A percentile compares a stretch with the other conserved stretches of the same genome.
These are phyloP conservation scores for Sugiyamaella grinbergsii DNA, from an alignment of 1,139 yeast species.

Conservation along the genomic window DNA sequence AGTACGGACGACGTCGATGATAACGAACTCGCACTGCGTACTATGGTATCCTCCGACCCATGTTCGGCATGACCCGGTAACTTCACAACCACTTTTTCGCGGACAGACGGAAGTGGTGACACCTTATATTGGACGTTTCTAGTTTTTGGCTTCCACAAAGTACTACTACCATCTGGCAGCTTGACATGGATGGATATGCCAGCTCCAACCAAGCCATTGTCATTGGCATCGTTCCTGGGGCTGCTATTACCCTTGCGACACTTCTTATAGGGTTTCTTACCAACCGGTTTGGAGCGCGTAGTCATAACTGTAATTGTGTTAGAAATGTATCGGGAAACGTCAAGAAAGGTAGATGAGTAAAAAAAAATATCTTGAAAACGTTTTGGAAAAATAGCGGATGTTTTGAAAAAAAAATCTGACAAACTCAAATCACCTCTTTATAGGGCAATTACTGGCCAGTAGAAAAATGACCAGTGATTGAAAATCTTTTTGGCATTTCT, in stretches of 20 bases:
- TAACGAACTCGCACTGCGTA: constrained; percentile 13
- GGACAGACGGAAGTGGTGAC: constrained; percentile 5
- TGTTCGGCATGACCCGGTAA: constrained; percentile 8
- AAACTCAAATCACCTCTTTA: too few species aligned
- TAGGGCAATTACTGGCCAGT: too few species aligned
- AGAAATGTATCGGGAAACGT: too few species aligned
- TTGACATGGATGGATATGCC: constrained; percentile 3
- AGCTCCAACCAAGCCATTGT: not conserved
- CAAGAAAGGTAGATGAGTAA: too few species aligned
- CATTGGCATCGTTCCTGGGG: not conserved
- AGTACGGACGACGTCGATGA: constrained; percentile 10
- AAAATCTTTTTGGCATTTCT: too few species aligned
- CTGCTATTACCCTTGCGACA: not conserved
- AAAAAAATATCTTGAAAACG: too few species aligned
- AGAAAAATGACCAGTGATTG: too few species aligned
- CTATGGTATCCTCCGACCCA: not conserved
- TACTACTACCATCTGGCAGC: constrained; percentile 12
- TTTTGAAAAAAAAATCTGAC: too few species aligned
- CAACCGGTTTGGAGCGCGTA: not conserved
- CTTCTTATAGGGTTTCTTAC: not conserved
- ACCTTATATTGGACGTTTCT: not conserved
- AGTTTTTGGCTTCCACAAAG: constrained; percentile 10
- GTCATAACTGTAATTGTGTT: constrained; percentile 11
- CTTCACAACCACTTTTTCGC: constrained; percentile 13
- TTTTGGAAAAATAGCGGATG: too few species aligned